These are phyloP conservation scores for Cadophora malorum DNA, from an alignment of 2,329 filamentous ascomycete species.

Conservation along the genomic window DNA sequence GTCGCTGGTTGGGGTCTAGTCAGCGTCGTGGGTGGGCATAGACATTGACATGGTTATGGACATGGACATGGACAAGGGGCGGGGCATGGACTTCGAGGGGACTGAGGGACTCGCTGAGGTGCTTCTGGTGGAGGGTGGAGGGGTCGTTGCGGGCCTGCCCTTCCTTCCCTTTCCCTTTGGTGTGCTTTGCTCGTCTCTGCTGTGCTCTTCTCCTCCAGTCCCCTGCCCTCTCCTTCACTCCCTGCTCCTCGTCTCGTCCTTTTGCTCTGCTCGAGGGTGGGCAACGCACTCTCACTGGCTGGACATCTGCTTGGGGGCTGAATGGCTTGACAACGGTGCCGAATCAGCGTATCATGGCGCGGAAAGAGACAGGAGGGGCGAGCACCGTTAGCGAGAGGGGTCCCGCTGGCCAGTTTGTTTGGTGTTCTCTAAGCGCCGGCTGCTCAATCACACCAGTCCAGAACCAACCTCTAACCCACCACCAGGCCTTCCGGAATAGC, in stretches of 20 bases:
- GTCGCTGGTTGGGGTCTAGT: slow-evolving; percentile 21
- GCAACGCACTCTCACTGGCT: slow-evolving; percentile 8
- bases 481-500: neutral
- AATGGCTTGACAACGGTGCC: slow-evolving; percentile 15
- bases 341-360: slow-evolving; percentile 19
- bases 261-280: slow-evolving; percentile 4
- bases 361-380: slow-evolving; percentile 1
- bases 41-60: neutral
- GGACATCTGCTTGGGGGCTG: slow-evolving; percentile 9
- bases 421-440: slow-evolving; percentile 28
- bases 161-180: neutral
- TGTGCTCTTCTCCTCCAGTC: neutral
- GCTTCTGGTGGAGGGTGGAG: neutral
- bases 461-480: slow-evolving; percentile 5
- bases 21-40: slow-evolving; percentile 13
- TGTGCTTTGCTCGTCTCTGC: neutral
- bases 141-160: slow-evolving; percentile 20
- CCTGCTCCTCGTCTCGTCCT: slow-evolving; percentile 2
- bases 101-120: too few species aligned
- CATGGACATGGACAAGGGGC: neutral
- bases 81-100: neutral
- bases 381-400: slow-evolving; percentile 8
- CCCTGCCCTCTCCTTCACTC: neutral
- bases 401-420: slow-evolving; percentile 19
- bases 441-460: slow-evolving; percentile 21